A percentile compares a stretch with the other conserved stretches of the same genome.
Evolutionary conservation across 208 protist genomes (phyloP).

Genomic region (Leishmania martiniquensis): DNA sequence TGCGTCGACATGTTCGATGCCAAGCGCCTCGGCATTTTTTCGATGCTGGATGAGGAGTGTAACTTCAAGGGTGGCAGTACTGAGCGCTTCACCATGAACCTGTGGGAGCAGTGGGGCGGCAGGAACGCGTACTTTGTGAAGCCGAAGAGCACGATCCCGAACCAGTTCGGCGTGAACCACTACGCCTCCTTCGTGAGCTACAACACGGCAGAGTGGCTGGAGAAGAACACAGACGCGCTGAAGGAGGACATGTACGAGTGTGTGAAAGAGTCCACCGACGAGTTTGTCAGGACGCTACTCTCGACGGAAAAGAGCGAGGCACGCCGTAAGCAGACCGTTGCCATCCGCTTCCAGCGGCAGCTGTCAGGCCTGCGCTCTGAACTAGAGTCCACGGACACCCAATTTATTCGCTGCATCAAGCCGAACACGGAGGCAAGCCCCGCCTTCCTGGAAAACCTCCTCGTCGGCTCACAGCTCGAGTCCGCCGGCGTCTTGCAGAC

Average conservation of each 20-base stretch:
- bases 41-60: slow-evolving; percentile 92
- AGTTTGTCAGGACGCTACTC: slow-evolving; percentile 73
- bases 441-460: slow-evolving; percentile 59
- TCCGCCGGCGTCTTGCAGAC: slow-evolving; percentile 92
- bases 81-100: slow-evolving; percentile 75
- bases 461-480: slow-evolving; percentile 90
- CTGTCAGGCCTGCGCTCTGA: slow-evolving; percentile 69
- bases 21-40: slow-evolving; percentile 77
- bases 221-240: slow-evolving; percentile 92
- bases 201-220: slow-evolving; percentile 88
- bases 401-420: slow-evolving; percentile 95
- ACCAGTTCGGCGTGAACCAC: slow-evolving; percentile 91
- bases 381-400: slow-evolving; percentile 90
- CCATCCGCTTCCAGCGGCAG: slow-evolving; percentile 82
- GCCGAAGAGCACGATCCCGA: slow-evolving; percentile 85
- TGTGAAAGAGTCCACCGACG: slow-evolving; percentile 44
- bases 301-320: slow-evolving; percentile 37
- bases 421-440: slow-evolving; percentile 85
- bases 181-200: slow-evolving; percentile 92
- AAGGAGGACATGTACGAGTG: slow-evolving; percentile 83
- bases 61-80: slow-evolving; percentile 79
- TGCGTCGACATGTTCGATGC: slow-evolving; percentile 91
- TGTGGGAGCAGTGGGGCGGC: slow-evolving; percentile 62
- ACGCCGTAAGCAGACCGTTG: slow-evolving; percentile 81
- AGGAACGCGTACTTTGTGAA: slow-evolving; percentile 78